These are phyloP conservation scores for Coniosporium apollinis DNA, from an alignment of 495 filamentous ascomycete genomes.

Conservation along the genomic window DNA sequence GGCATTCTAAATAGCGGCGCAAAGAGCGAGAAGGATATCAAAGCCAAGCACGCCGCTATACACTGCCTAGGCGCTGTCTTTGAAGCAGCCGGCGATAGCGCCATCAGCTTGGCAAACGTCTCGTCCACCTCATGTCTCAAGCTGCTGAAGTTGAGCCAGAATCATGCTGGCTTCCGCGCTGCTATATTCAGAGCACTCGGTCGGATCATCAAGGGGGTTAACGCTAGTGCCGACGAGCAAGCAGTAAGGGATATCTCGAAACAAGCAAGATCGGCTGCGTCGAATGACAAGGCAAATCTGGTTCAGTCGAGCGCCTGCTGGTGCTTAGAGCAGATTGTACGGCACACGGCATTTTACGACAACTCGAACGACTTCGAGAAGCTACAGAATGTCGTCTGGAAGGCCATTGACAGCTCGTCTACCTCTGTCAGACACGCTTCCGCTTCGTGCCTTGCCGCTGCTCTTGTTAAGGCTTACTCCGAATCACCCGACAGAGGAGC, in stretches of 20 bases:
- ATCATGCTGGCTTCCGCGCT: constrained; percentile 67
- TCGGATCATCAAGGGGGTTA: constrained; percentile 57
- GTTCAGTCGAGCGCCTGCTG: constrained; percentile 67
- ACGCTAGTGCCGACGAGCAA: constrained; percentile 61
- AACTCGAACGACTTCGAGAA: constrained; percentile 86
- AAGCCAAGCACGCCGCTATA: constrained; percentile 70
- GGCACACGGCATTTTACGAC: constrained; percentile 61
- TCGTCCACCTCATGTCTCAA: constrained; percentile 56
- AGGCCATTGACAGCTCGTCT: constrained; percentile 63
- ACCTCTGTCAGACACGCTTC: constrained; percentile 64
- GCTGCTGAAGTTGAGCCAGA: constrained; percentile 61
- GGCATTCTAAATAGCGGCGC: constrained; percentile 49
- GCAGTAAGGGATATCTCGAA: constrained; percentile 91
- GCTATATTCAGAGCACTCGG: constrained; percentile 64
- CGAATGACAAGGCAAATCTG: constrained; percentile 64
- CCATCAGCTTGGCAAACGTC: constrained; percentile 65
- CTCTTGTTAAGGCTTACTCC: constrained; percentile 65
- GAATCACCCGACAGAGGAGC: constrained; percentile 36
- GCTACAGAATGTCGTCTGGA: constrained; percentile 62
- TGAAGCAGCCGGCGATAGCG: constrained; percentile 80
- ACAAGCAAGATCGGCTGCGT: constrained; percentile 58
- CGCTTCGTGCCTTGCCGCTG: constrained; percentile 67
- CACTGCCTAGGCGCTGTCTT: constrained; percentile 82
- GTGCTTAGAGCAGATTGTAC: constrained; percentile 59
- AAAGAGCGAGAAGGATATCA: constrained; percentile 65